These are phyloP conservation scores for Neoboletus magnificus DNA, from an alignment of 768 basidiomycete species.

Conservation along the genomic window DNA sequence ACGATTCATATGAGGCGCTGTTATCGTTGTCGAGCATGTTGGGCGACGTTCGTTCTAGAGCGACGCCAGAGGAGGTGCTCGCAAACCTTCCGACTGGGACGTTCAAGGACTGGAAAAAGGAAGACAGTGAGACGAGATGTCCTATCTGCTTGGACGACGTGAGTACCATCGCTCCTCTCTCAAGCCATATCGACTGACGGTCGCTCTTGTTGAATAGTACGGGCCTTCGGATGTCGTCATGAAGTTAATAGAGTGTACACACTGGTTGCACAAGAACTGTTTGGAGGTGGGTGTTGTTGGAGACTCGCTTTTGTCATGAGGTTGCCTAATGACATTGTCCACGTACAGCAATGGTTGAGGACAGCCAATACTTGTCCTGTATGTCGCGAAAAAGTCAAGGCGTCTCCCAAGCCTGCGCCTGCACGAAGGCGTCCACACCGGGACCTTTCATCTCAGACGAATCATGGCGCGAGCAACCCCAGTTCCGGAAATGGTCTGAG, in stretches of 20 bases:
- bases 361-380: conserved; percentile 77
- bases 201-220: conserved; percentile 46
- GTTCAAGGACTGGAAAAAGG: conserved; percentile 66
- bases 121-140: conserved; percentile 69
- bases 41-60: conserved; percentile 66
- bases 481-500: not conserved
- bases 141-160: conserved; percentile 87
- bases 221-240: conserved; percentile 56
- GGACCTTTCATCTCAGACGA: conserved; percentile 7
- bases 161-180: conserved; percentile 27
- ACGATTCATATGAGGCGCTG: conserved; percentile 70
- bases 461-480: not conserved
- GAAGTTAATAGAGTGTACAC: conserved; percentile 66
- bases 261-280: conserved; percentile 80
- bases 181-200: not conserved
- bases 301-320: not conserved
- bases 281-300: conserved; percentile 50
- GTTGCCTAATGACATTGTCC: conserved; percentile 1
- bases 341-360: conserved; percentile 71
- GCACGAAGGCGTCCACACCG: conserved; percentile 18
- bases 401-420: conserved; percentile 22
- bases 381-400: conserved; percentile 60
- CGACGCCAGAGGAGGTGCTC: conserved; percentile 61
- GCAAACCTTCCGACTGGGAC: conserved; percentile 53
- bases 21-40: conserved; percentile 55